These are phyloP conservation scores for Xylaria nigripes DNA, from an alignment of 495 filamentous ascomycete species.

Conservation along the genomic window DNA sequence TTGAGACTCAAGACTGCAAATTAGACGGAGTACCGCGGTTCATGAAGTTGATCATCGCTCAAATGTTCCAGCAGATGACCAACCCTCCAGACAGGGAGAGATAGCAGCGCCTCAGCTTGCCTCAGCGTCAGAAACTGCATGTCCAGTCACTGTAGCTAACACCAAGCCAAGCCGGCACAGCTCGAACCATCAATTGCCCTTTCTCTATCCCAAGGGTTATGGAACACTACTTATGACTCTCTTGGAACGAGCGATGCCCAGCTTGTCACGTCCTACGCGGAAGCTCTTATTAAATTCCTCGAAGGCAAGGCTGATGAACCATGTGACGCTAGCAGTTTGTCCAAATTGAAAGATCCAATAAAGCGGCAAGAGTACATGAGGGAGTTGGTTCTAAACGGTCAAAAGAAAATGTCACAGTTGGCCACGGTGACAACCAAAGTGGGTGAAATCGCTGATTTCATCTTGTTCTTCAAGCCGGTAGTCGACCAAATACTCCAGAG, in stretches of 20 bases:
- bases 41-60: too few species aligned
- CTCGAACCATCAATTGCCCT: neutral
- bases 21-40: too few species aligned
- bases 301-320: neutral
- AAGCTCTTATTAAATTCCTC: neutral
- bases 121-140: neutral
- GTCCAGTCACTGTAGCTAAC: neutral
- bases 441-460: neutral
- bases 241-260: neutral
- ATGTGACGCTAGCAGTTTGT: neutral
- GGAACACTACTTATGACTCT: neutral
- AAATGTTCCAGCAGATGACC: neutral
- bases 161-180: too few species aligned
- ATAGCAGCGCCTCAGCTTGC: neutral
- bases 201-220: neutral
- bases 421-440: neutral
- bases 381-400: neutral
- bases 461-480: neutral
- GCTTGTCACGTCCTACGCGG: neutral
- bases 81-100: neutral
- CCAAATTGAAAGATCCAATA: neutral
- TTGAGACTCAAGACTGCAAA: too few species aligned
- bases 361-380: neutral
- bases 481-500: neutral
- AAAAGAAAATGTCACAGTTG: neutral